Base-by-base conservation (phyloP, 1,139 yeast species). In the Scheffersomyces cryptocercus region DNA sequence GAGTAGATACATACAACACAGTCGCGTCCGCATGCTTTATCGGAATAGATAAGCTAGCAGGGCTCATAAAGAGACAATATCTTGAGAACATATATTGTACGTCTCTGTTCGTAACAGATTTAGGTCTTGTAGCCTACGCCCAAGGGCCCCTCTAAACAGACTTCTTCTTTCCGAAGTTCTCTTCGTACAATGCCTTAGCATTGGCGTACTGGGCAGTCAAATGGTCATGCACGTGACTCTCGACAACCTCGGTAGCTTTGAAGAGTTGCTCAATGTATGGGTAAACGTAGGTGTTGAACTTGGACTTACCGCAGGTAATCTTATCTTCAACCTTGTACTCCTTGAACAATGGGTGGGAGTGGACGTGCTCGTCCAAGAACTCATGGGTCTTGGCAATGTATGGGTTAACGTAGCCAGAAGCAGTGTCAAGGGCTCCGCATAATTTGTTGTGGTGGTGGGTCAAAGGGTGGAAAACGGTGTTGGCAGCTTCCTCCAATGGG, bases 391-490 rank as follows among this genome's bases (percentile, higher is more conserved):
- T 44, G 35, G 51, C 49, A 35, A 61, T 49, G 50, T 71, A 72
- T 31, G 79, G 79, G 43, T 60, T 53, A 12, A 64, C 59, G 44
- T 52, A 60, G 32, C 50, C 49, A 38, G 63, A 59, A 26, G 70
- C 72, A 39, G 55, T 55, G 51, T 61, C 55, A 52, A 73, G 66
- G 1, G 55, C 63, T 31, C 61, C 68, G 58, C 79, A 74, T 37
- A 70, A 56, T 41, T 59, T 59, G 51, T 58, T 58, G 53, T 71
- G 75, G 47, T 62, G 58, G 48, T 65, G 64, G 42, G 65, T 52
- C 48, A 72, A 65, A 41, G 79, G 79, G 51, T 72, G 77, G 52
- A 70, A 58, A 40, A 68, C 62, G 15, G 49, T 40, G 41, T 63
- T 56, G 46, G 58, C 59, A 29, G 58, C 62, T 46, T 59, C 64